These are phyloP conservation scores for Pleurotus pulmonarius DNA, from an alignment of 768 basidiomycete species.

Conservation along the genomic window DNA sequence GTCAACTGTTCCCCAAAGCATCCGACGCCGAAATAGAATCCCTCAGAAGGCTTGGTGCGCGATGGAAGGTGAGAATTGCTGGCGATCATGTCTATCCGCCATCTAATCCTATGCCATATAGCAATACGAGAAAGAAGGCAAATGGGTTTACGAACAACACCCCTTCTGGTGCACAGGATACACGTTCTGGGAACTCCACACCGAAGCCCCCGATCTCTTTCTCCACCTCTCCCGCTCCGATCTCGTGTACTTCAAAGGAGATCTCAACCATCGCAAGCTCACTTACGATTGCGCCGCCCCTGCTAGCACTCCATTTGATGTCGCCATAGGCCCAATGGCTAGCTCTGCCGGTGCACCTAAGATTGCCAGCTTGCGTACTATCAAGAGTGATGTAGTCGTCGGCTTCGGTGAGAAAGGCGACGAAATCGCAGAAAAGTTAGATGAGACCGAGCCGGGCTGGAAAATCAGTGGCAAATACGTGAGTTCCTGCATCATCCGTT, in stretches of 20 bases:
- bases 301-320: conserved; percentile 81
- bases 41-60: conserved; percentile 68
- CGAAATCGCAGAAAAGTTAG: conserved; percentile 70
- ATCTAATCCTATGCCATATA: conserved; percentile 22
- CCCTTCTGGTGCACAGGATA: conserved; percentile 97
- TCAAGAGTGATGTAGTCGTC: conserved; percentile 96
- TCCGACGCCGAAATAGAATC: conserved; percentile 79
- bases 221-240: conserved; percentile 87
- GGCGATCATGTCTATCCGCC: not conserved
- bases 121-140: conserved; percentile 91
- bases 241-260: conserved; percentile 93
- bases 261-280: conserved; percentile 88
- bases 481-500: conserved; percentile 28
- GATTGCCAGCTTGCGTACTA: conserved; percentile 81
- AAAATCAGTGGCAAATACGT: conserved; percentile 98
- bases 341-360: conserved; percentile 84
- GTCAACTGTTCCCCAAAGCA: conserved; percentile 86
- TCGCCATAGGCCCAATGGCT: conserved; percentile 92
- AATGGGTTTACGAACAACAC: conserved; percentile 93
- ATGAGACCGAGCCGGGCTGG: conserved; percentile 88
- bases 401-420: conserved; percentile 72
- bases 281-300: conserved; percentile 87
- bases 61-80: conserved; percentile 74
- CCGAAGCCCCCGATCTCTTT: conserved; percentile 88
- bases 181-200: conserved; percentile 85